Percentiles rank a stretch among this genome's conserved stretches.
Conservation (phyloP, 2,329 filamentous ascomycete genomes). For the Dothideomycetes sp. region DNA sequence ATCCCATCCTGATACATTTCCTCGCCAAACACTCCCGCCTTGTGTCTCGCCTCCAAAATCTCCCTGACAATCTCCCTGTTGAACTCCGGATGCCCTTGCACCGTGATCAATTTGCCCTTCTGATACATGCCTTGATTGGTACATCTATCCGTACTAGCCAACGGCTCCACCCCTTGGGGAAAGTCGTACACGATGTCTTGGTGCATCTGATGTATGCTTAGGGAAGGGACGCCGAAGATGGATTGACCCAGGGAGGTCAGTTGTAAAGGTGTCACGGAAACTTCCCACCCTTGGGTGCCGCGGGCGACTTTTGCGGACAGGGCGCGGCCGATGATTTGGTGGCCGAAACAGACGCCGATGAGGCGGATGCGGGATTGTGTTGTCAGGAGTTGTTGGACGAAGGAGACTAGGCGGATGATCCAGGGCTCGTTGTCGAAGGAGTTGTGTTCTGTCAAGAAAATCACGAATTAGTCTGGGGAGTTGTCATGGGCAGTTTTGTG, state of each 20-base stretch:
- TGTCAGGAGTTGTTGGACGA: constrained; percentile 48
- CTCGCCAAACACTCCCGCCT: constrained; percentile 59
- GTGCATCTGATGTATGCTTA: constrained; percentile 80
- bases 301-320: constrained; percentile 58
- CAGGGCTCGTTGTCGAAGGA: constrained; percentile 66
- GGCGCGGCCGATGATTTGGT: constrained; percentile 73
- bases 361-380: constrained; percentile 55
- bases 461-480: no score
- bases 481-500: not conserved
- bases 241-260: constrained; percentile 62
- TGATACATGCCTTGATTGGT: constrained; percentile 72
- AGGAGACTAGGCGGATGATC: constrained; percentile 67
- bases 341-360: constrained; percentile 80
- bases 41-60: constrained; percentile 55
- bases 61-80: constrained; percentile 61
- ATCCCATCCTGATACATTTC: constrained; percentile 61
- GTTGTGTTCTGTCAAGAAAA: constrained; percentile 52
- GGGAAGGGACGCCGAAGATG: constrained; percentile 56
- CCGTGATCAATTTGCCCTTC: constrained; percentile 56
- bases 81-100: constrained; percentile 86
- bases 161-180: constrained; percentile 50
- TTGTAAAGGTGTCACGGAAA: constrained; percentile 61
- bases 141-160: constrained; percentile 60
- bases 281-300: constrained; percentile 67
- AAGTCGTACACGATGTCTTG: constrained; percentile 62